These are phyloP conservation scores for Suillus luteus DNA, from an alignment of 768 basidiomycete species.

Conservation along the genomic window DNA sequence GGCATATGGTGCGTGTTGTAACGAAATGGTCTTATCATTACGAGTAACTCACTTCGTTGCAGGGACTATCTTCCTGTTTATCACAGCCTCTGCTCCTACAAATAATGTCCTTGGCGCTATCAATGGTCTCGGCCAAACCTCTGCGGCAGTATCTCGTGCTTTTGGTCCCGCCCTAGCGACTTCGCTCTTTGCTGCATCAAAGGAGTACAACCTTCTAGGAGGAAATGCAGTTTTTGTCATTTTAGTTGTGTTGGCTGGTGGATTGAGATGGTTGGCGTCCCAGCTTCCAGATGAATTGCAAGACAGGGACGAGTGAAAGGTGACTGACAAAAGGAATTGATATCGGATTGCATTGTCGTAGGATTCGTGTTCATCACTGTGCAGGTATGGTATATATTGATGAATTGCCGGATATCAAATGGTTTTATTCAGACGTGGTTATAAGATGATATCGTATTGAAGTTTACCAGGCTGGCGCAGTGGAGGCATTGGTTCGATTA, in stretches of 20 bases:
- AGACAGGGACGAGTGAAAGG: conserved; percentile 29
- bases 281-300: conserved; percentile 35
- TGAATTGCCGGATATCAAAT: background rate
- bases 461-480: too few relatives aligned
- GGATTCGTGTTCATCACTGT: background rate
- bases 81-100: conserved; percentile 54
- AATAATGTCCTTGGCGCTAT: conserved; percentile 57
- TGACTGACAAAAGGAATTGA: background rate
- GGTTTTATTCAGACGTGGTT: background rate
- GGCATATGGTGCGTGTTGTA: conserved; percentile 39
- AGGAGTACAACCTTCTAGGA: conserved; percentile 47
- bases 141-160: conserved; percentile 46
- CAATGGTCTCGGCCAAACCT: conserved; percentile 57
- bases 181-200: conserved; percentile 53
- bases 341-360: background rate
- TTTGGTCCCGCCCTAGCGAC: conserved; percentile 51
- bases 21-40: background rate
- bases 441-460: background rate
- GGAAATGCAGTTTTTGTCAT: conserved; percentile 54
- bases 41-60: conserved; percentile 12
- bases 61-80: conserved; percentile 56
- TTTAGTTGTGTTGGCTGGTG: conserved; percentile 33
- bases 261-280: conserved; percentile 26
- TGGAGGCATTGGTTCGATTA: too few relatives aligned
- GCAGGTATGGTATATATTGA: background rate